Evolutionary conservation across 345 rosid genomes (phyloP).

Genomic region (Laguncularia racemosa): DNA sequence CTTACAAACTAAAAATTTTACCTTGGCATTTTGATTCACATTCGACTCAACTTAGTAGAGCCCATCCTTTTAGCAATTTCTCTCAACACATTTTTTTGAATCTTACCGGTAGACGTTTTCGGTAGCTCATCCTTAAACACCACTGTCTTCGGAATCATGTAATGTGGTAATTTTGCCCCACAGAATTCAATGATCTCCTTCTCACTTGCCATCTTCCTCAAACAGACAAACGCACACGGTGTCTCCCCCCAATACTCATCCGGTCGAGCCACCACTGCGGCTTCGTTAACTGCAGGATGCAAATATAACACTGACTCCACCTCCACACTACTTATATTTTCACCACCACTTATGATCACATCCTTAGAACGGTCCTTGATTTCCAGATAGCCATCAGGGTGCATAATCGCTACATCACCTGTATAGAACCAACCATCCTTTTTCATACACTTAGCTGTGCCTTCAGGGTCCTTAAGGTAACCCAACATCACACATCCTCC

Average conservation of each 20-base stretch:
- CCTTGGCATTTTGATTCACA: background rate
- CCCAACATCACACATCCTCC: conserved; percentile 76
- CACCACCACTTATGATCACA: conserved; percentile 79
- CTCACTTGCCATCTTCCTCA: conserved; percentile 29
- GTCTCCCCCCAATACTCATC: conserved; percentile 84
- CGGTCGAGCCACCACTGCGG: conserved; percentile 77
- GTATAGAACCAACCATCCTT: conserved; percentile 58
- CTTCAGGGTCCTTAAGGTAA: conserved; percentile 53
- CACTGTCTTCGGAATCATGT: conserved; percentile 20
- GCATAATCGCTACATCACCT: conserved; percentile 71
- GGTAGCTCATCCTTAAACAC: conserved; percentile 20
- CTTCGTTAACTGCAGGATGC: conserved; percentile 62
- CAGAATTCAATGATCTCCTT: conserved; percentile 18
- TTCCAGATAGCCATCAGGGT: conserved; percentile 58
- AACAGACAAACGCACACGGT: conserved; percentile 69
- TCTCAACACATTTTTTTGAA: conserved; percentile 14
- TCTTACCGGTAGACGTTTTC: conserved; percentile 21
- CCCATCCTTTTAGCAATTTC: conserved; percentile 12
- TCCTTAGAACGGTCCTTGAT: conserved; percentile 74
- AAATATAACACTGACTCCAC: conserved; percentile 60
- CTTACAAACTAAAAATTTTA: no score
- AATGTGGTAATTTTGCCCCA: conserved; percentile 13
- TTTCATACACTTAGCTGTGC: conserved; percentile 38
- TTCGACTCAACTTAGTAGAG: conserved; percentile 7
- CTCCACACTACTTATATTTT: conserved; percentile 73